Percentiles rank a stretch among this genome's conserved stretches.
Conservation (phyloP, 208 protist species). For the Crithidia expoeki region DNA sequence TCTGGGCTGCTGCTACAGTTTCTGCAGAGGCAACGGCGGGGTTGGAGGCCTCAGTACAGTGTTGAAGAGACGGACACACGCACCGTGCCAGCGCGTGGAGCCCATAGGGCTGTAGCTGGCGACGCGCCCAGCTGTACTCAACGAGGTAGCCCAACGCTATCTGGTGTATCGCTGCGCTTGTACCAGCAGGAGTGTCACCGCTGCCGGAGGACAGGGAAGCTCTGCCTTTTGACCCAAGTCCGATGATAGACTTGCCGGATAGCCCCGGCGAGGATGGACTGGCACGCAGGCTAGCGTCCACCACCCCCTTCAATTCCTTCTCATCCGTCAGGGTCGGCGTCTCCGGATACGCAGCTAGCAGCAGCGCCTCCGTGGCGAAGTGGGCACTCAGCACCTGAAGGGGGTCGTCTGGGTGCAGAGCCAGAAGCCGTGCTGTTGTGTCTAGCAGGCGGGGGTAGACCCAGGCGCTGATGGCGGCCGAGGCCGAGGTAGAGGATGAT, state of each 20-base stretch:
- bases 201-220: not conserved
- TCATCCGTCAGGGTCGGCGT: not conserved
- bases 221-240: not conserved
- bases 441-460: slow-evolving; percentile 32
- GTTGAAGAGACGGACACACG: not conserved
- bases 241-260: not conserved
- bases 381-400: slow-evolving; percentile 30
- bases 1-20: not conserved
- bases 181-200: not conserved
- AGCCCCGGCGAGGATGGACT: not conserved
- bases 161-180: too few species aligned
- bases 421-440: slow-evolving; percentile 30
- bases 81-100: slow-evolving; percentile 28
- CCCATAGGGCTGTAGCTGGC: slow-evolving; percentile 28
- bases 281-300: not conserved
- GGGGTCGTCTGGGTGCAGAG: slow-evolving; percentile 40
- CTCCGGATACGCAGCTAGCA: slow-evolving; percentile 22
- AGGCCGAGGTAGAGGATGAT: not conserved
- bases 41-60: too few species aligned
- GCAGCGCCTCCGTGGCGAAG: slow-evolving; percentile 37
- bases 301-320: slow-evolving; percentile 16
- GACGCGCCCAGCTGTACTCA: slow-evolving; percentile 19
- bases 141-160: slow-evolving; percentile 1
- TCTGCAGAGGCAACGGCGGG: not conserved
- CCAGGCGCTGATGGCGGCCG: slow-evolving; percentile 33